These are phyloP conservation scores for Teratosphaeria pseudoeucalypti DNA, from an alignment of 2,329 filamentous ascomycete genomes.

Conservation along the genomic window DNA sequence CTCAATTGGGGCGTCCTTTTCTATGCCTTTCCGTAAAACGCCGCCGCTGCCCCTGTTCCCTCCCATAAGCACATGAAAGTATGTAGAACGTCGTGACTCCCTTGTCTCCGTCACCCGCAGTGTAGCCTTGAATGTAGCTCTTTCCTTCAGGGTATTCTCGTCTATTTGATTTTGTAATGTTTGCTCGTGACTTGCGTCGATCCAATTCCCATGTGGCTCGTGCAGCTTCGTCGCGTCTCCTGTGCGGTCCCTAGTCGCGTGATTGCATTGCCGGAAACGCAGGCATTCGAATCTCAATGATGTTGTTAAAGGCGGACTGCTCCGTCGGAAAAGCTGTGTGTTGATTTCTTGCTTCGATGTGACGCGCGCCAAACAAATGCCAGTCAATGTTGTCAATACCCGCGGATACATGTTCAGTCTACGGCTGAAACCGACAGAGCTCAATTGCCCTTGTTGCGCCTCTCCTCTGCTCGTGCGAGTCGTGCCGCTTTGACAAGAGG, in stretches of 20 bases:
- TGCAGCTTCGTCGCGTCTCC: neutral
- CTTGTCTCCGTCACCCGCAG: neutral
- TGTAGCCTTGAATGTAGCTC: neutral
- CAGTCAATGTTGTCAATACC: neutral
- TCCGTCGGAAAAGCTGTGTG: neutral
- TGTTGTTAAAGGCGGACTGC: neutral
- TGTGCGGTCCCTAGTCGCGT: neutral
- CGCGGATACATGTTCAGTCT: neutral
- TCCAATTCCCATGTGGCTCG: neutral
- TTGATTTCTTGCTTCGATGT: neutral
- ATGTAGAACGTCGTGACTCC: neutral
- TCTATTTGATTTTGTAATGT: neutral
- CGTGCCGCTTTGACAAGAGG: slow-evolving; percentile 80
- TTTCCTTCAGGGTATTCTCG: neutral
- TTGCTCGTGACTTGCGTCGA: neutral
- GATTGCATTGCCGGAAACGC: neutral
- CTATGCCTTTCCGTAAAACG: neutral
- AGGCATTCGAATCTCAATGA: neutral
- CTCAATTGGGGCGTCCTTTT: neutral
- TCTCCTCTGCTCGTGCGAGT: slow-evolving; percentile 72
- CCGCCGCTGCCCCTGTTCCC: neutral
- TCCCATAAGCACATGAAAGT: neutral
- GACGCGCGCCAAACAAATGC: neutral
- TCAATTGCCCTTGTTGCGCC: slow-evolving; percentile 36
- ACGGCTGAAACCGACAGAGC: neutral